Conservation (phyloP, 2,329 filamentous ascomycete genomes). For the Paraphoma sp. region DNA sequence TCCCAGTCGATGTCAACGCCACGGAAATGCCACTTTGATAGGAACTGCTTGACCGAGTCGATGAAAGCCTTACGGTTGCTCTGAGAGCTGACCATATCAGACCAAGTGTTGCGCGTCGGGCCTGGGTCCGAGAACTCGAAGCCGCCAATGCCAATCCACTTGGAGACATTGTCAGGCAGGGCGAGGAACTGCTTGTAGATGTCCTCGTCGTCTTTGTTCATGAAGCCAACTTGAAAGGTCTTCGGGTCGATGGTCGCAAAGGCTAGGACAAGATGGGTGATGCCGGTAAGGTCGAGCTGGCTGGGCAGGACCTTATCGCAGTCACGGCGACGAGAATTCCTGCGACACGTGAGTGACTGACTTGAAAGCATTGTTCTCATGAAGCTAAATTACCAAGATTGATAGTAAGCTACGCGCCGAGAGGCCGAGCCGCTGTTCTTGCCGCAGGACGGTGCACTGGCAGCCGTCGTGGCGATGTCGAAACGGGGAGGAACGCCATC, state of each 20-base stretch:
- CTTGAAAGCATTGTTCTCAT: neutral
- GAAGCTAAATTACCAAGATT: conserved; percentile 16
- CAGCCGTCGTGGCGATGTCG: conserved; percentile 13
- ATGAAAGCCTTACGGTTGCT: conserved; percentile 47
- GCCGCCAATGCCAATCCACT: conserved; percentile 48
- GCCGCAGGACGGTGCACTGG: conserved; percentile 12
- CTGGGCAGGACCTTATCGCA: conserved; percentile 30
- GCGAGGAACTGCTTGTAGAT: conserved; percentile 25
- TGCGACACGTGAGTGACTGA: conserved; percentile 1
- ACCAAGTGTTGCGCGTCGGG: conserved; percentile 47
- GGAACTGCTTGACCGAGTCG: conserved; percentile 47
- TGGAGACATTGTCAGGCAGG: conserved; percentile 15
- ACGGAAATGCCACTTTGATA: conserved; percentile 53
- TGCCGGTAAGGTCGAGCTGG: conserved; percentile 25
- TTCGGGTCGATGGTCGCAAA: conserved; percentile 52
- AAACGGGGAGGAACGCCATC: conserved; percentile 40
- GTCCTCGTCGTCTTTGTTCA: conserved; percentile 22
- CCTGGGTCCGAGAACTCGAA: conserved; percentile 41
- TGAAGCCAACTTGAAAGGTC: conserved; percentile 31
- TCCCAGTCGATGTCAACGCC: conserved; percentile 58
- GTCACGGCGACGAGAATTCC: conserved; percentile 23
- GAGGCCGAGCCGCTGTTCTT: conserved; percentile 16
- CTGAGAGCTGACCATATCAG: conserved; percentile 38
- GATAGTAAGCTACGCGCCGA: conserved; percentile 27
- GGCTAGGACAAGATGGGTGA: conserved; percentile 42